Evolutionary conservation across 1,139 yeast genomes (phyloP), one percentile per base, ranked within the genome.

Genomic region (Diutina pseudorugosa): DNA sequence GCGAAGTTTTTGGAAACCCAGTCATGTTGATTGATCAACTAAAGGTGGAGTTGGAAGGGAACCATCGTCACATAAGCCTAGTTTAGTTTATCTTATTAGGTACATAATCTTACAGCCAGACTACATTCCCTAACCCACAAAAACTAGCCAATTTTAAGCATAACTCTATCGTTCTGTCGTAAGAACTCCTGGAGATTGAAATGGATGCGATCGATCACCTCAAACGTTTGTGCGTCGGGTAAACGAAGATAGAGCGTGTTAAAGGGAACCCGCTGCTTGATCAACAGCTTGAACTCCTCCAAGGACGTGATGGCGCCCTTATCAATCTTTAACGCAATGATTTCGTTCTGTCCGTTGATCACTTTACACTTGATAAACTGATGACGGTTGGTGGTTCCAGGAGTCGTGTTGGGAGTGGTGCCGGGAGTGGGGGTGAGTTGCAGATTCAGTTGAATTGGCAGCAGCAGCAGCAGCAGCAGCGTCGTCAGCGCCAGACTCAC

Each of bases 211-310:
- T 57, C 59, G 33, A 57, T 44, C 47, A 56, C 57, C 51, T 55
- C 56, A 36, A 54, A 57, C 7, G 57, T 41, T 14, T 54, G 57
- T 12, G 43, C 41, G 7, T 62, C 60, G 1, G 69, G 68, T 47
- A 67, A 57, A 51, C 64, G 62, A 45, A 71, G 65, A 52, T 59
- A 65, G 51, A 71, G 60, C 47, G 64, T 65, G 21, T 58, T 61
- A 54, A 61, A 70, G 41, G 60, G 61, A 6, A 68, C 55, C 57
- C 66, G 68, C 52, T 61, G 65, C 50, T 61, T 61, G 7, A 71
- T 55, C 42, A 64, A 53, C 12, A 54, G 56, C 56, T 71, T 71
- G 53, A 72, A 65, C 36, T 65, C 71, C 6, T 59, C 60, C 2
- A 67, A 54, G 4, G 63, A 59, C 23, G 59, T 57, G 18, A 70